Evolutionary conservation across 2,329 filamentous ascomycete species (phyloP), one percentile per base, ranked within the genome.

Genomic region (Stagonosporopsis vannaccii): DNA sequence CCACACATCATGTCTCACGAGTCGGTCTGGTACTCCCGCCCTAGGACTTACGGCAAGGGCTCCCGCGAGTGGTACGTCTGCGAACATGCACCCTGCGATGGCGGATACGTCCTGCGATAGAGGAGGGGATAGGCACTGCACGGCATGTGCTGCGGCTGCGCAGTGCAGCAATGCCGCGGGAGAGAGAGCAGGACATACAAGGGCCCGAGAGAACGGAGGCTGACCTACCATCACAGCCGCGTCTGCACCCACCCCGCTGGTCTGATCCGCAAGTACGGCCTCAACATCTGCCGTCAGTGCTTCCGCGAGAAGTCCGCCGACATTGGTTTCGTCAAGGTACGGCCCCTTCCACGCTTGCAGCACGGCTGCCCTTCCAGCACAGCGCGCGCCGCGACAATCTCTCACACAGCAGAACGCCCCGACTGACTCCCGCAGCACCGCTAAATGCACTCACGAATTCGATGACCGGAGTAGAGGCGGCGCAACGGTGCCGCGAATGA

Each of bases 221-320:
- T 75, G 66, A 75, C 66, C 42, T 51, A 63, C 61, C 55, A 61
- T 57, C 46, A 69, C 76, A 91, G 88, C 85, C 89, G 88, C 78
- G 88, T 90, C 79, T 91, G 88, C 91, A 92, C 92, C 79, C 94
- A 99, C 90, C 89, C 87, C 79, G 94, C 95, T 78, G 95, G 95
- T 96, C 89, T 99, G 74, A 97, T 99, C 88, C 93, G 95, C 86
- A 99, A 99, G 86, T 99, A 99, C 85, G 94, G 95, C 79, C 87
- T 97, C 75, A 92, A 96, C 77, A 87, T 88, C 81, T 88, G 86
- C 84, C 84, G 86, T 83, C 83, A 86, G 80, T 88, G 86, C 84
- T 89, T 89, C 84, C 79, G 86, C 71, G 86, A 89, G 82, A 88
- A 88, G 84, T 79, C 81, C 74, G 76, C 78, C 75, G 86, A 89